Base-by-base conservation (phyloP, 768 basidiomycete species). In the Lanmaoa rubissima region DNA sequence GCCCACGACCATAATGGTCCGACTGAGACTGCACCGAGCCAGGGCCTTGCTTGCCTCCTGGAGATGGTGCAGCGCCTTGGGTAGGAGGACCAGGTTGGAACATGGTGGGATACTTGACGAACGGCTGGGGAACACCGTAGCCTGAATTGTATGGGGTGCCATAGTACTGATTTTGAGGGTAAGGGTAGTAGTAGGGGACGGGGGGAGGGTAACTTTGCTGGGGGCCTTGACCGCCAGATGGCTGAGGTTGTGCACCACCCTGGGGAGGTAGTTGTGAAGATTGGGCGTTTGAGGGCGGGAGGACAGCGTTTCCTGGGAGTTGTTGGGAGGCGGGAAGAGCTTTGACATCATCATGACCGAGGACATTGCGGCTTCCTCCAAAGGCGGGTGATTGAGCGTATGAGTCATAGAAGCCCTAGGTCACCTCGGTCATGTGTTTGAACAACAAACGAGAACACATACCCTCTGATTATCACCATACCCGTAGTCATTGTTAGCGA, bases 311-410 rank as follows among this genome's bases (percentile, higher is more conserved):
- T 48, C 79, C 78, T 24, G 79, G 80, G 60, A 84, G 82, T 57
- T 79, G 82, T 61, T 86, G 86, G 34, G 80, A 74, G 12, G 79
- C 76, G 9, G 86, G 80, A 38, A 90, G 75, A 41, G 82, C 82
- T 69, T 92, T 92, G 61, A 86, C 79, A 50, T 92, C 90, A 39
- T 92, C 90, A 46, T 90, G 89, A 36, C 81, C 80, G 9, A 91
- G 77, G 24, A 80, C 80, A 58, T 79, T 83, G 19, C 90, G 81
- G 55, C 62, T 70, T 28, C 80, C 82, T 35, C 81, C 80, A 60
- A 92, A 92, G 32, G 76, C 80, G 42, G 79, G 75, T 51, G 81
- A 86, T 61, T 85, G 88, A 45, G 70, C 73, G 65, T 92, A 91
- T 10, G 83, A 82, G 43, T 92, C 90, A 65, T 92, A 92, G 73